A percentile compares a stretch with the other conserved stretches of the same genome.
Conservation (phyloP, 2,329 filamentous ascomycete species). For the Pestalotiopsis sp. region DNA sequence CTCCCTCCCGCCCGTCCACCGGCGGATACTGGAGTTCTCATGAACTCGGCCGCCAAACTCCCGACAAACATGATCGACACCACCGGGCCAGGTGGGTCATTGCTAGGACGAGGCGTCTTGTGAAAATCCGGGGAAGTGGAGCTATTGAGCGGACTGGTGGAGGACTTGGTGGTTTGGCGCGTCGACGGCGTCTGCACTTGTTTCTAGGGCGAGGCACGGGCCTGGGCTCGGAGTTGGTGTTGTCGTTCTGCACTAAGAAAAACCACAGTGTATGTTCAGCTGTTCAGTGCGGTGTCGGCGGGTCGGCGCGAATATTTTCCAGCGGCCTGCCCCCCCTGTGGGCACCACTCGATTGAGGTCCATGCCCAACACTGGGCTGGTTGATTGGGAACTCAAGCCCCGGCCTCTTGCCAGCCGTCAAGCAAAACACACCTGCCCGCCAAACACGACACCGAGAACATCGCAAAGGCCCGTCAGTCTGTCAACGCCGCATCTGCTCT, state of each 20-base stretch:
- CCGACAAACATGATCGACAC: constrained; percentile 23
- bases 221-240: background rate
- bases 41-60: constrained; percentile 22
- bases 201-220: background rate
- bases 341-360: background rate
- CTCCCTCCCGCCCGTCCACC: constrained; percentile 26
- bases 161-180: background rate
- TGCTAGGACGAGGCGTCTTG: constrained; percentile 5
- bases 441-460: background rate
- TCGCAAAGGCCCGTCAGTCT: background rate
- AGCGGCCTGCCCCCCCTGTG: background rate
- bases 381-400: no score
- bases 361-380: no score
- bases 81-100: constrained; percentile 10
- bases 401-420: background rate
- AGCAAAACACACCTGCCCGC: background rate
- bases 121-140: constrained; percentile 14
- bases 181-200: background rate
- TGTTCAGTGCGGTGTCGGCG: background rate
- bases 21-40: constrained; percentile 24
- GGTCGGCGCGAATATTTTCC: constrained; percentile 9
- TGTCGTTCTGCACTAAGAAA: background rate
- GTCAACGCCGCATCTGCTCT: background rate
- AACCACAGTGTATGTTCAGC: background rate
- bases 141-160: background rate